A percentile compares a stretch with the other conserved stretches of the same genome.
These are phyloP conservation scores for Monilinia fructigena DNA, from an alignment of 2,329 filamentous ascomycete genomes.

Conservation along the genomic window DNA sequence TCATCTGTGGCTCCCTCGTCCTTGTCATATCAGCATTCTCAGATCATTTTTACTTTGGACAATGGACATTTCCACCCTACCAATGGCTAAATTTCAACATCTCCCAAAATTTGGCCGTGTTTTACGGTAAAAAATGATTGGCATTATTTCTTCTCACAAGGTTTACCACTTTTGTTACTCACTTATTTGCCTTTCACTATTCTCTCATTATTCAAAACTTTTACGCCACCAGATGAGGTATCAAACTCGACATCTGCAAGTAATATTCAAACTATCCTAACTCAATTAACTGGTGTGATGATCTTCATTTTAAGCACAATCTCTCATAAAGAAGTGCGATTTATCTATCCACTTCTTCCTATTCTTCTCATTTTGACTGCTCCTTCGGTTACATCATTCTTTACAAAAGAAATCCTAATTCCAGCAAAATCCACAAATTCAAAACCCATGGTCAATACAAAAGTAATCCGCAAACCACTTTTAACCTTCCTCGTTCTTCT, in stretches of 20 bases:
- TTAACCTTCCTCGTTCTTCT: constrained; percentile 57
- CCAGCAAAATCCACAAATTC: constrained; percentile 17
- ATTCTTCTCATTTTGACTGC: constrained; percentile 80
- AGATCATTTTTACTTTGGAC: constrained; percentile 77
- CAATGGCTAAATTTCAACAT: constrained; percentile 91
- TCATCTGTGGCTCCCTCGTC: constrained; percentile 62
- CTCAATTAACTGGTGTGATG: constrained; percentile 57
- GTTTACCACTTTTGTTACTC: constrained; percentile 80
- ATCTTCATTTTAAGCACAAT: constrained; percentile 69
- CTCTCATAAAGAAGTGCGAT: constrained; percentile 94
- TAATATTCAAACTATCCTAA: constrained; percentile 45
- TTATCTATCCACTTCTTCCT: constrained; percentile 89
- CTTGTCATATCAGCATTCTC: constrained; percentile 63
- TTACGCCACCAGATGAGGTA: constrained; percentile 18
- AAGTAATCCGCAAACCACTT: constrained; percentile 50
- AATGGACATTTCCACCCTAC: constrained; percentile 85
- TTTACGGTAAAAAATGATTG: constrained; percentile 82
- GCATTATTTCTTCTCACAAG: constrained; percentile 93
- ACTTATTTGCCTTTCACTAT: constrained; percentile 77
- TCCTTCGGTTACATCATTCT: constrained; percentile 60
- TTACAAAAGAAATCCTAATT: constrained; percentile 36
- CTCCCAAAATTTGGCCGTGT: constrained; percentile 79
- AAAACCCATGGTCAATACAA: constrained; percentile 28
- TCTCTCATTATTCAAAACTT: constrained; percentile 48
- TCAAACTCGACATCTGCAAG: neutral